Base-by-base conservation (phyloP, 176 grass and related monocot species). In the Leersia perrieri region DNA sequence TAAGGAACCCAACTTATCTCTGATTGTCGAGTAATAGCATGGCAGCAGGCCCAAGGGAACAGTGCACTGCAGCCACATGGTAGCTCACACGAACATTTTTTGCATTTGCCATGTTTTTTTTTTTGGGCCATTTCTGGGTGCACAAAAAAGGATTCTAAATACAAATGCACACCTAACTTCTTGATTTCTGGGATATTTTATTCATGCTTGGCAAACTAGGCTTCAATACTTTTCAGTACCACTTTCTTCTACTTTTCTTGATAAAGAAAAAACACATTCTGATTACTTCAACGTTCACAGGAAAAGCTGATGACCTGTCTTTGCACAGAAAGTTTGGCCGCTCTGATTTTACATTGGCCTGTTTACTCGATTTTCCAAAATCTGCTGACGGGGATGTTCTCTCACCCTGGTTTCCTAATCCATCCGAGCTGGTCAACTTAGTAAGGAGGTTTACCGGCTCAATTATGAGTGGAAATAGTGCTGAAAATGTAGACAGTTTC, bases 311-410 rank as follows among this genome's bases (percentile, higher is more conserved):
- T 88, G 82, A 87, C 29, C 69, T 84, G 33, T 91, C 86, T 78
- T 91, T 89, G 81, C 83, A 89, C 86, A 87, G 70, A 94, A 92
- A 89, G 78, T 86, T 98, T 81, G 95, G 95, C 41, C 86, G 78
- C 51, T 76, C 77, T 83, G 82, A 93, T 87, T 98, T 98, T 84
- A 94, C 92, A 68, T 87, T 92, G 84, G 95, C 92, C 65, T 95
- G 86, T 80, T 86, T 98, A 73, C 86, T 98, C 83, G 90, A 98
- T 68, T 93, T 95, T 72, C 92, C 95, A 62, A 88, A 66, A 75
- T 93, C 42, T 73, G 53, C 79, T 83, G 83, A 86, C 77, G 70
- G 83, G 32, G 83, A 41, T 41, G 34, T 84, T 83, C 68, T 70
- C 30, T 87, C 84, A 64, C 30, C 80, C 51, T 88, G 75, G 66